These are phyloP conservation scores for Suillus spraguei DNA, from an alignment of 768 basidiomycete genomes.

Conservation along the genomic window DNA sequence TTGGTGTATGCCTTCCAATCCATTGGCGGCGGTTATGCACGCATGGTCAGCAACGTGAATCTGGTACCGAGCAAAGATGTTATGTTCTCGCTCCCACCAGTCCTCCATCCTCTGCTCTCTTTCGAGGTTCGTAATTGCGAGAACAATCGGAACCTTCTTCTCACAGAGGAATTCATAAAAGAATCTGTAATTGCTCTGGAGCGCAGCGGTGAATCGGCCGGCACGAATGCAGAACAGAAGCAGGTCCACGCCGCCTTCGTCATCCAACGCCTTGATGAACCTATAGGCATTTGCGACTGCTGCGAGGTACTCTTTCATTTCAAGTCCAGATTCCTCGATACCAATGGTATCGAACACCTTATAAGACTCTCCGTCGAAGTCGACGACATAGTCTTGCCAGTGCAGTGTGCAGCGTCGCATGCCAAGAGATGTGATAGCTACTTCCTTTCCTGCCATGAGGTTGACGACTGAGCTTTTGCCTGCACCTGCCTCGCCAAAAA, in stretches of 20 bases:
- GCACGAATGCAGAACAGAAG: slow-evolving; percentile 26
- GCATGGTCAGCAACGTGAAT: no score
- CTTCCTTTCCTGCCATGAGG: slow-evolving; percentile 33
- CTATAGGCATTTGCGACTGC: slow-evolving; percentile 36
- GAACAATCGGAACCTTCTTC: slow-evolving; percentile 36
- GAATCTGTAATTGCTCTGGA: background rate
- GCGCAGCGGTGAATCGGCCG: background rate
- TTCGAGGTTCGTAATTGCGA: slow-evolving; percentile 44
- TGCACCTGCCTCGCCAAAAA: slow-evolving; percentile 33
- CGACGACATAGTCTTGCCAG: slow-evolving; percentile 28
- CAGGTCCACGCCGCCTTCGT: slow-evolving; percentile 40
- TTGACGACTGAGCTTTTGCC: slow-evolving; percentile 48
- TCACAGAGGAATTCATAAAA: slow-evolving; percentile 25
- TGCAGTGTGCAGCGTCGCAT: slow-evolving; percentile 39
- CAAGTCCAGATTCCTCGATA: slow-evolving; percentile 31
- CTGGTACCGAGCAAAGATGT: no score
- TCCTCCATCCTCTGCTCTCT: slow-evolving; percentile 27
- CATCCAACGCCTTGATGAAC: slow-evolving; percentile 34
- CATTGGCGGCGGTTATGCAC: no score
- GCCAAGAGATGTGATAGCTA: slow-evolving; percentile 32
- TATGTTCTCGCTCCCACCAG: slow-evolving; percentile 28
- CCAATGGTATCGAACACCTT: slow-evolving; percentile 38
- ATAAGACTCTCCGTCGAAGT: slow-evolving; percentile 21
- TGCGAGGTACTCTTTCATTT: slow-evolving; percentile 28
- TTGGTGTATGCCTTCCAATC: no score